A percentile compares a stretch with the other conserved stretches of the same genome.
These are phyloP conservation scores for Dittrichia graveolens DNA, from an alignment of 129 eudicot species.

Conservation along the genomic window DNA sequence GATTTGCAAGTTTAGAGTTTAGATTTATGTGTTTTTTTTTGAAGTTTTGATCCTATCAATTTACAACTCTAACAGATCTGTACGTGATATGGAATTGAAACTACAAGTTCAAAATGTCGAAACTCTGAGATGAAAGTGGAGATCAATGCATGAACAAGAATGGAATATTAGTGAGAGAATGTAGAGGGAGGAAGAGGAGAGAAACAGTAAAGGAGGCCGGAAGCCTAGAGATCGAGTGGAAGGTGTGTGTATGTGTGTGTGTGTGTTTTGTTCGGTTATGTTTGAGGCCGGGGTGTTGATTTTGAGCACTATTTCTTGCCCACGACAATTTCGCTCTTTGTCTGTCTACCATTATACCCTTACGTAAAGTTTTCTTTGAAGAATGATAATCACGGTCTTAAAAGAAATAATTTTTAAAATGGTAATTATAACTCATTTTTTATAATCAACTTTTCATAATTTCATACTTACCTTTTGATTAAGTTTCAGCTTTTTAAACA, in stretches of 20 bases:
- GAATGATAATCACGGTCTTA: too few species aligned
- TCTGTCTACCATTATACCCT: neutral
- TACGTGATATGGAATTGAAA: neutral
- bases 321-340: neutral
- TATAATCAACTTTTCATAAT: too few species aligned
- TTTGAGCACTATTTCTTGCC: conserved; percentile 28
- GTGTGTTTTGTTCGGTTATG: conserved; percentile 13
- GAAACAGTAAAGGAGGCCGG: conserved; percentile 16
- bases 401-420: too few species aligned
- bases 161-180: conserved; percentile 25
- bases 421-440: too few species aligned
- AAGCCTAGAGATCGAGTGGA: too few species aligned
- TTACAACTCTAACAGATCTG: conserved; percentile 25
- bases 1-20: too few species aligned
- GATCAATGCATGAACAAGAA: conserved; percentile 16
- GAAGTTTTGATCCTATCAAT: conserved; percentile 62
- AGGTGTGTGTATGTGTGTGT: too few species aligned
- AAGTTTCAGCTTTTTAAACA: too few species aligned
- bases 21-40: too few species aligned
- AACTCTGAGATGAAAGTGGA: conserved; percentile 4
- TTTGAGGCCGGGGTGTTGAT: conserved; percentile 7
- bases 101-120: neutral
- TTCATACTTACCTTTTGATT: too few species aligned
- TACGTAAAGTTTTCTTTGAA: too few species aligned
- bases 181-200: conserved; percentile 18